A percentile compares a stretch with the other conserved stretches of the same genome.
Evolutionary conservation across 148 eudicot species (phyloP).

Genomic region (Rhododendron griersonianum): DNA sequence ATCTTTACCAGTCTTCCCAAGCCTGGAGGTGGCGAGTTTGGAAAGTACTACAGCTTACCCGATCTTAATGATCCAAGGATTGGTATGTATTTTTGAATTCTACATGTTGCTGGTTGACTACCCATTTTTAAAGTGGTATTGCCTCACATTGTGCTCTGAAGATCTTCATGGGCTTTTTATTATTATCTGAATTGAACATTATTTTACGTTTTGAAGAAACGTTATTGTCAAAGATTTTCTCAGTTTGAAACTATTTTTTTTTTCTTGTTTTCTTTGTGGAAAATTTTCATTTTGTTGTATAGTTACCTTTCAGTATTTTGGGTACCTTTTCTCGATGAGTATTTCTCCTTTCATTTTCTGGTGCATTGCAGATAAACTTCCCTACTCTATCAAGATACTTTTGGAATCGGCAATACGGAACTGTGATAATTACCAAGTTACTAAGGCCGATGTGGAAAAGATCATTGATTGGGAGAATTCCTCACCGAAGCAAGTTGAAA

Average conservation of each 20-base stretch:
- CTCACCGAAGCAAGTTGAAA: slow-evolving; percentile 83
- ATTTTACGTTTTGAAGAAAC: not conserved
- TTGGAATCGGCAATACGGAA: slow-evolving; percentile 88
- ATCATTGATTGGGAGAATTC: slow-evolving; percentile 92
- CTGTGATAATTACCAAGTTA: slow-evolving; percentile 89
- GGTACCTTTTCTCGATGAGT: not conserved
- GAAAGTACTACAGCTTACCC: slow-evolving; percentile 92
- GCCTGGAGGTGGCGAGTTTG: slow-evolving; percentile 97
- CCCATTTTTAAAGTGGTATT: not conserved
- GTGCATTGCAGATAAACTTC: slow-evolving; percentile 58
- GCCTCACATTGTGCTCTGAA: not conserved
- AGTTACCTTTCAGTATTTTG: too few species aligned
- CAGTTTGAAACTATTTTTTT: not conserved
- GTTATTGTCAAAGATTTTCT: not conserved
- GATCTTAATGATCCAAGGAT: slow-evolving; percentile 88
- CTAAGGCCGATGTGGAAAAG: slow-evolving; percentile 78
- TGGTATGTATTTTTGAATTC: slow-evolving; percentile 37
- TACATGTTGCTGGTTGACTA: not conserved
- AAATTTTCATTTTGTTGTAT: not conserved
- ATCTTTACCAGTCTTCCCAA: slow-evolving; percentile 76
- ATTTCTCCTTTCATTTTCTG: not conserved
- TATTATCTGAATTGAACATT: not conserved
- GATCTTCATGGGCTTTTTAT: not conserved
- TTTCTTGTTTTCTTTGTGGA: not conserved
- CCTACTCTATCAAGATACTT: slow-evolving; percentile 82